These are phyloP conservation scores for Drechslera avenae DNA, from an alignment of 2,329 filamentous ascomycete genomes.

Conservation along the genomic window DNA sequence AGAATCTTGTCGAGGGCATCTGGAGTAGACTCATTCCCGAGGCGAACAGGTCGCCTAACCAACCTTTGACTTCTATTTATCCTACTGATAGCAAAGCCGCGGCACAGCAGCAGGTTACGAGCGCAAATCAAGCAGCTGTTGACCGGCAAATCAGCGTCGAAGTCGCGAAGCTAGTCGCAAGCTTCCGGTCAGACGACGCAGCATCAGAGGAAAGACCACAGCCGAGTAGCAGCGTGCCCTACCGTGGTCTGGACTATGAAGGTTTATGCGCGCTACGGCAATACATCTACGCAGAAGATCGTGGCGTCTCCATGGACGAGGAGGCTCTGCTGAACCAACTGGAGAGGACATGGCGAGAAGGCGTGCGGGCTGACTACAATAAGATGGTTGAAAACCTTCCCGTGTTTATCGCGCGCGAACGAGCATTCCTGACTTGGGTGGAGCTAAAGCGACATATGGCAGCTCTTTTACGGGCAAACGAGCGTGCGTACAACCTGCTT, in stretches of 20 bases:
- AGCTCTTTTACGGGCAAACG: conserved; percentile 41
- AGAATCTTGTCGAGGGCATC: conserved; percentile 29
- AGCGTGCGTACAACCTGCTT: conserved; percentile 29
- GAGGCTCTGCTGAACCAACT: conserved; percentile 37
- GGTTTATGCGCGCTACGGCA: conserved; percentile 37
- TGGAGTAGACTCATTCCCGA: conserved; percentile 30
- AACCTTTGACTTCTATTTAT: conserved; percentile 16
- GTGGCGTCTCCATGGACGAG: conserved; percentile 32
- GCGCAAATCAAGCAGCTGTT: conserved; percentile 27
- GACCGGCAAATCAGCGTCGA: conserved; percentile 37
- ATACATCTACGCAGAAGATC: conserved; percentile 39
- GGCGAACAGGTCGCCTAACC: conserved; percentile 20
- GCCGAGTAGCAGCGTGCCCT: conserved; percentile 25
- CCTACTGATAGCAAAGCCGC: conserved; percentile 20
- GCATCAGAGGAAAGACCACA: conserved; percentile 28
- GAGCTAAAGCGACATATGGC: conserved; percentile 43
- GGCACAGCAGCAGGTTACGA: conserved; percentile 27
- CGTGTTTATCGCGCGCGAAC: conserved; percentile 40
- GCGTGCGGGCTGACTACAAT: conserved; percentile 33
- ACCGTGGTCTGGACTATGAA: conserved; percentile 39
- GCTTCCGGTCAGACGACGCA: conserved; percentile 32
- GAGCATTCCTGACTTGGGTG: conserved; percentile 44
- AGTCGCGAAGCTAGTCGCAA: conserved; percentile 35
- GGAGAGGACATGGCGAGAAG: conserved; percentile 40
- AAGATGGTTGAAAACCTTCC: conserved; percentile 35